Evolutionary conservation across 2,329 filamentous ascomycete genomes (phyloP), one percentile per base, ranked within the genome.

Genomic region (Cytospora mali): DNA sequence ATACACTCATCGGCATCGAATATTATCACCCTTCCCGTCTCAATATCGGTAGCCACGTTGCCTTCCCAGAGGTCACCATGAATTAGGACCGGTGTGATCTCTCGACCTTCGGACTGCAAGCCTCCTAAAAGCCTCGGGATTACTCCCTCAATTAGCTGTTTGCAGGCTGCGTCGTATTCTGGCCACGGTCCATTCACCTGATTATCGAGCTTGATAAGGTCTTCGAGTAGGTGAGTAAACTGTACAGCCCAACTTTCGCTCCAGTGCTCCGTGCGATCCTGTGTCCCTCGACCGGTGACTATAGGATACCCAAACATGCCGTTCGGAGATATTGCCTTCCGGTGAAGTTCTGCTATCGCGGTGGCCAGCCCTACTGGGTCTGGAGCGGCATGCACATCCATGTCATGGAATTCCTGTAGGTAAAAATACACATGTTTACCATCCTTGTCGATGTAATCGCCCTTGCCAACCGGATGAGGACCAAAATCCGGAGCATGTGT

Each of bases 41-140:
- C 42, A 33, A 61, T 55, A 14, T 61, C 58, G 1, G 58, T 61
- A 3, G 58, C 58, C n/a, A 55, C 50, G 6, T 60, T 60, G 7
- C 51, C 49, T n/a, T 60, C 58, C 58, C 58, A 60, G 18, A 60
- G 21, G 33, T 60, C 50, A n/a, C 58, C 58, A 13, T 60, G 58
- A 14, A 31, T 27, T 16, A 60, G 1, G 0, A 1, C 4, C 9
- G 49, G 49, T 13, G 14, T 10, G 6, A 60, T 59, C 7, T 16
- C 6, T 9, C 57, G 46, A n/a, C 57, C 57, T 28, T 52, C 57
- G 13, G 57, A 13, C 28, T 59, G 48, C 28, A 59, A 3, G 6
- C 28, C 48, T 9, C 50, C 57, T 29, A 59, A 21, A 6, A 59
- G 50, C 21, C 57, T n/a, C 3, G 57, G 57, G 14, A 59, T 59